Base-by-base conservation (phyloP, 768 basidiomycete genomes). In the Mycena capillaripes region DNA sequence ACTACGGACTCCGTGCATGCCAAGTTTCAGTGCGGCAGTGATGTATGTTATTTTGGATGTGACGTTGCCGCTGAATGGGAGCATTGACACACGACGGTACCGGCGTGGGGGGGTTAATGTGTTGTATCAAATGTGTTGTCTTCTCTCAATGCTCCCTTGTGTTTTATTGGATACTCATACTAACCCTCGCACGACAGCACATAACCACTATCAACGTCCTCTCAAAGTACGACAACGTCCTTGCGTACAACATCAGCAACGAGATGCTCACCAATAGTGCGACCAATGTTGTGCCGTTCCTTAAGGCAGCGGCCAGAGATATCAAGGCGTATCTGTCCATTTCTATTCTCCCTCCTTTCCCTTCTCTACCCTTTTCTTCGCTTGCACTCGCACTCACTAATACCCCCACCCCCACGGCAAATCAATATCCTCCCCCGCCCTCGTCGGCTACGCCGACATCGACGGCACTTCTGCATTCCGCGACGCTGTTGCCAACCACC, bases 31-130 rank as follows among this genome's bases (percentile, higher is more conserved):
- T 76, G 81, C 82, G 25, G 95, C 95, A 40, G 92, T 93, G 30
- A 98, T 98, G 65, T 97, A 98, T 81, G 89, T 93, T 62, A 92
- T 97, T 72, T 89, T 98, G 69, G 97, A 98, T 79, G 86, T 98
- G 62, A 88, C 95, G 4, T 84, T 96, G 14, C 97, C 92, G 3
- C 78, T 89, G 21, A 92, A 92, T 74, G 92, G 92, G 34, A 91
- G 90, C 23, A 89, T 91, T 60, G 84, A 92, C 80, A n/a, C n/a
- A 87, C 92, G 30, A 78, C 78, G 32, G 75, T 82, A 29, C 93
- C 92, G 0, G 63, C 88, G 0, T 94, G 93, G 92, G 85, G n/a
- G 88, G 1, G 90, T 89, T 3, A 90, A 87, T 76, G 82, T 93
- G 10, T 82, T 90, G 30, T 86, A 92, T 79, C 84, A 71, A 66